Conservation (phyloP, 2,329 filamentous ascomycete species). For the Dissoconium aciculare region DNA sequence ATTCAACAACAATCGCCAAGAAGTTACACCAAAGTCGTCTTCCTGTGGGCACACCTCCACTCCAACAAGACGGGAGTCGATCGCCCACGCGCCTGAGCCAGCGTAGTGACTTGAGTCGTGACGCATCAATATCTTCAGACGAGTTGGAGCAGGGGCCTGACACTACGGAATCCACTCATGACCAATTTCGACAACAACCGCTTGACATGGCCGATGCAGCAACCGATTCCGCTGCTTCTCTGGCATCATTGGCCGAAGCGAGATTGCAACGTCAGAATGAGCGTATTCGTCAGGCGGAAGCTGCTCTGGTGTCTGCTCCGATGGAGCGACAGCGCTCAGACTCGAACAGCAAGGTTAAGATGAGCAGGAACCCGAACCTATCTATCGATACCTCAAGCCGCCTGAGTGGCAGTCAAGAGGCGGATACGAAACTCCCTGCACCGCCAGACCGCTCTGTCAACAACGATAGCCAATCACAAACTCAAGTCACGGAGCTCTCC, state of each 20-base stretch:
- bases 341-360: slow-evolving; percentile 3
- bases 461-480: neutral
- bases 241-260: slow-evolving; percentile 15
- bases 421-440: too few relatives aligned
- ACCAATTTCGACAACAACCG: too few relatives aligned
- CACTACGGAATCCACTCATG: neutral
- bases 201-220: too few relatives aligned
- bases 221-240: slow-evolving; percentile 4
- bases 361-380: neutral
- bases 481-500: slow-evolving; percentile 13
- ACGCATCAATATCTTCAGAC: slow-evolving; percentile 2
- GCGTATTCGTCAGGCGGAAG: slow-evolving; percentile 20
- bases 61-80: slow-evolving; percentile 4
- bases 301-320: slow-evolving; percentile 12
- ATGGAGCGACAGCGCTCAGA: slow-evolving; percentile 9
- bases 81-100: slow-evolving; percentile 6
- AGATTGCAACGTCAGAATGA: slow-evolving; percentile 22
- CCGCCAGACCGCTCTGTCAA: too few relatives aligned
- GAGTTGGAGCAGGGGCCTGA: neutral
- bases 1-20: slow-evolving; percentile 3
- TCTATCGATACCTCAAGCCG: neutral
- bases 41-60: slow-evolving; percentile 16
- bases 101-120: slow-evolving; percentile 3
- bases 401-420: neutral
- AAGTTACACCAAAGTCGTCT: slow-evolving; percentile 14